A percentile compares a stretch with the other conserved stretches of the same genome.
Conservation (phyloP, 495 filamentous ascomycete species). For the Copromyces sp. region DNA sequence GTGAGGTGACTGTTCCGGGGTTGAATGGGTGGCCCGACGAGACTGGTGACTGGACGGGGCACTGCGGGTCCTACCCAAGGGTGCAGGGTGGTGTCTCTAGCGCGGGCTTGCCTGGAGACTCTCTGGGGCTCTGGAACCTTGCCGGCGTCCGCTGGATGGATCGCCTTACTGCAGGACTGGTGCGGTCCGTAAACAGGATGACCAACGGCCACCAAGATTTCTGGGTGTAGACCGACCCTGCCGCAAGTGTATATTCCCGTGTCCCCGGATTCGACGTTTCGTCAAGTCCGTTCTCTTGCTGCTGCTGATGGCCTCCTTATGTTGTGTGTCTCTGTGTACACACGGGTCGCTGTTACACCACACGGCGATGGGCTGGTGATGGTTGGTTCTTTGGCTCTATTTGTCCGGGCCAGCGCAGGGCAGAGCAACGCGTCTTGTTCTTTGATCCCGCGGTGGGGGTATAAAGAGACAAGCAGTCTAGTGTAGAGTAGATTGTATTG, state of each 20-base stretch:
- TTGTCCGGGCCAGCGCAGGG: constrained; percentile 12
- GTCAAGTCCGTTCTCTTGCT: neutral
- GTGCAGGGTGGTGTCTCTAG: constrained; percentile 10
- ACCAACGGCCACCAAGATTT: constrained; percentile 2
- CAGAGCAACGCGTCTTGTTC: constrained; percentile 10
- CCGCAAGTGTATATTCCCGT: constrained; percentile 8
- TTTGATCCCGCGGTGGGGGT: constrained; percentile 8
- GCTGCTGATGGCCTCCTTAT: neutral
- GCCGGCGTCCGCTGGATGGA: constrained; percentile 13
- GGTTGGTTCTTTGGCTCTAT: constrained; percentile 19
- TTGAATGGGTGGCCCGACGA: neutral
- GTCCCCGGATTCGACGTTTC: constrained; percentile 17
- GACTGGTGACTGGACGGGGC: constrained; percentile 7
- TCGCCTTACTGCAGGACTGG: constrained; percentile 21
- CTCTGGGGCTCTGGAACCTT: constrained; percentile 5
- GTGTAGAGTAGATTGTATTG: neutral
- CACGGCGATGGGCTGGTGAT: constrained; percentile 15
- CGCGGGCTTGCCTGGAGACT: constrained; percentile 8
- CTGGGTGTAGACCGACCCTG: neutral
- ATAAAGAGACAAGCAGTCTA: neutral
- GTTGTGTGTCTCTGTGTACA: constrained; percentile 17
- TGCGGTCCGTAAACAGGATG: constrained; percentile 4
- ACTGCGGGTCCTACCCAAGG: constrained; percentile 19
- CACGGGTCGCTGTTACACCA: constrained; percentile 25
- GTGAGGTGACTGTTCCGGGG: neutral